Evolutionary conservation across 352 stramenopile species (phyloP).

Genomic region (Thraustotheca clavata): DNA sequence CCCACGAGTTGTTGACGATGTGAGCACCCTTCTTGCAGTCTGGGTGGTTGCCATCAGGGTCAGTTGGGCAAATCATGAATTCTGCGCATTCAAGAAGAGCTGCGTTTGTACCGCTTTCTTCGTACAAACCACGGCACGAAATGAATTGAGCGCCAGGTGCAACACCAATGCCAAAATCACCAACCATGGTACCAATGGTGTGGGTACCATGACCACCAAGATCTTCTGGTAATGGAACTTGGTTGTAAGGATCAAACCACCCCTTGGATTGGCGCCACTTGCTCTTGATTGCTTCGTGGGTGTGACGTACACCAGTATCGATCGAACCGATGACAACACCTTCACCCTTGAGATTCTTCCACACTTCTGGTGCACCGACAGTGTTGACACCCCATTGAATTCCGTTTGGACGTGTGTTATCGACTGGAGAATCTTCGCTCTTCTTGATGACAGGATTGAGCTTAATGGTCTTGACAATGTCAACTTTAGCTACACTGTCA

Average conservation of each 20-base stretch:
- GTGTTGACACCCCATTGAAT: constrained; percentile 37
- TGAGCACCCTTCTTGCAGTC: constrained; percentile 34
- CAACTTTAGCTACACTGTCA: not conserved
- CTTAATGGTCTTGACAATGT: not conserved
- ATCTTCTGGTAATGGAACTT: constrained; percentile 32
- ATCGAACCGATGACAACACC: constrained; percentile 38
- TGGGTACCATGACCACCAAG: constrained; percentile 42
- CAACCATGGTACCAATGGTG: constrained; percentile 40
- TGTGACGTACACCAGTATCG: constrained; percentile 35
- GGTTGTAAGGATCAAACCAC: constrained; percentile 35
- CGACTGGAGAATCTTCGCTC: too few relatives aligned
- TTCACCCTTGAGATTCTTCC: constrained; percentile 32
- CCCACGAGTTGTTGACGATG: constrained; percentile 36
- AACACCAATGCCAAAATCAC: constrained; percentile 31
- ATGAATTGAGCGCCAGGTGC: constrained; percentile 44
- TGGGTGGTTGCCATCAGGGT: constrained; percentile 37
- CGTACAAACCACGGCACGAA: constrained; percentile 32
- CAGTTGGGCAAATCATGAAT: constrained; percentile 52
- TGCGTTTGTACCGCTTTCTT: constrained; percentile 16
- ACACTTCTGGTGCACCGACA: constrained; percentile 33
- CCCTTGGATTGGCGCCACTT: constrained; percentile 33
- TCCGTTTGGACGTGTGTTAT: too few relatives aligned
- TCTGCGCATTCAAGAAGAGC: constrained; percentile 34
- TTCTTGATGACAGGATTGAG: not conserved
- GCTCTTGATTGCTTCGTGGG: constrained; percentile 28